Conservation (phyloP, 805 yeast genomes). For the Yarrowia hollandica region DNA sequence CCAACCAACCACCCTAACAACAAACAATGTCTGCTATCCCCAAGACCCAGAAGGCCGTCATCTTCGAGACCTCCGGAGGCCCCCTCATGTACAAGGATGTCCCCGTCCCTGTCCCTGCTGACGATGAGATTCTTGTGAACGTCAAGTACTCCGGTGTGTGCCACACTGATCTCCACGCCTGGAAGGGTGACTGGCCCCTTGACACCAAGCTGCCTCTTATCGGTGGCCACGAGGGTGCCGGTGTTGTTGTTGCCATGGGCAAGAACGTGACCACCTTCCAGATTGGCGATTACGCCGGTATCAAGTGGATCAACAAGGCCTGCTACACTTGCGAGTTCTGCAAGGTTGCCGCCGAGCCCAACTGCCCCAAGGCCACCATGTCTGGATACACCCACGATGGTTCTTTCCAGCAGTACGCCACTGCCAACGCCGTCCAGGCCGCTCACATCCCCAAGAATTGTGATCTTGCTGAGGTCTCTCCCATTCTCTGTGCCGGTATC, state of each 20-base stretch:
- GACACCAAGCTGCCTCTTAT: slow-evolving; percentile 71
- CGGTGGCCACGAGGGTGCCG: slow-evolving; percentile 92
- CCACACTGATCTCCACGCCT: slow-evolving; percentile 91
- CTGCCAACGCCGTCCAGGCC: slow-evolving; percentile 86
- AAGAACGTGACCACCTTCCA: slow-evolving; percentile 66
- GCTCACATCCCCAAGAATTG: slow-evolving; percentile 73
- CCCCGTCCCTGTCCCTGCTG: slow-evolving; percentile 76
- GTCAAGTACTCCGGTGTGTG: slow-evolving; percentile 89
- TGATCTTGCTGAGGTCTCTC: slow-evolving; percentile 76
- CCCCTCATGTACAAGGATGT: slow-evolving; percentile 66
- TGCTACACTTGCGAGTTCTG: slow-evolving; percentile 79
- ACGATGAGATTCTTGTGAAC: slow-evolving; percentile 75
- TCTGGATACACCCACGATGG: slow-evolving; percentile 91
- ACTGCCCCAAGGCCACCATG: slow-evolving; percentile 66
- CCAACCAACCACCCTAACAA: too few relatives aligned
- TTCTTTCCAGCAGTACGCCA: slow-evolving; percentile 86
- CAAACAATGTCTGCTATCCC: too few relatives aligned
- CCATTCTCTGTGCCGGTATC: slow-evolving; percentile 87
- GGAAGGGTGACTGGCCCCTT: slow-evolving; percentile 93
- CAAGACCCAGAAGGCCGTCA: slow-evolving; percentile 66
- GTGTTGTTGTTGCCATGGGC: slow-evolving; percentile 78
- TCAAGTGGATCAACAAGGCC: slow-evolving; percentile 80
- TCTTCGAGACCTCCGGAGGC: slow-evolving; percentile 67
- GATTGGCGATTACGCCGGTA: slow-evolving; percentile 78
- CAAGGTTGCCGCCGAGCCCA: slow-evolving; percentile 63